These are phyloP conservation scores for Aspergillus pseudonomiae DNA, from an alignment of 2,329 filamentous ascomycete species.

Conservation along the genomic window DNA sequence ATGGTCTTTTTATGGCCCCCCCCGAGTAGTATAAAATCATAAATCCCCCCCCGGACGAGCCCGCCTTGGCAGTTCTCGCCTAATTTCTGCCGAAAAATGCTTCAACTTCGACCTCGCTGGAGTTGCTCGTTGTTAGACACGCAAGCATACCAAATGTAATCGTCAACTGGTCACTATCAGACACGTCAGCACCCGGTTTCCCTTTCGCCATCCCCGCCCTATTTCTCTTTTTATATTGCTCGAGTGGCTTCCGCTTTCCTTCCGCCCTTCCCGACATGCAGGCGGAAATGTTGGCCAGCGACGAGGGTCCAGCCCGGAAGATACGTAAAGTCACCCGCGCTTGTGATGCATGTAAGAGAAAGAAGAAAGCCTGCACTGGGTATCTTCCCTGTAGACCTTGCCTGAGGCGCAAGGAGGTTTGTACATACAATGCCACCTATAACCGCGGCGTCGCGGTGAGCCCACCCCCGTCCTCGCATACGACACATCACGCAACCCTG, in stretches of 20 bases:
- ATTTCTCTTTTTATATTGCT: not conserved
- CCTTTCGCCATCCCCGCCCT: not conserved
- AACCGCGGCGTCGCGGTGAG: slow-evolving; percentile 25
- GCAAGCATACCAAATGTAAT: not conserved
- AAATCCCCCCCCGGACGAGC: not conserved
- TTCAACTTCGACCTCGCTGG: not conserved
- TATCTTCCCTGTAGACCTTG: slow-evolving; percentile 27
- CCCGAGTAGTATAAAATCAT: too few relatives aligned
- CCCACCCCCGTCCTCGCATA: slow-evolving; percentile 19
- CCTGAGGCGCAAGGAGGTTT: slow-evolving; percentile 15
- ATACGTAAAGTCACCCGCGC: slow-evolving; percentile 29
- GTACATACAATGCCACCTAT: slow-evolving; percentile 27
- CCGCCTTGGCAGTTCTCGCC: not conserved
- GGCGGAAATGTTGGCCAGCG: slow-evolving; percentile 46
- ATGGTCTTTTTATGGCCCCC: not conserved
- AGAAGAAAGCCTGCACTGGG: slow-evolving; percentile 30
- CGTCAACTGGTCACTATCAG: not conserved
- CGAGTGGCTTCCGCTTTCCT: not conserved
- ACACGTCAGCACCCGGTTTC: not conserved
- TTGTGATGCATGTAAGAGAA: slow-evolving; percentile 28
- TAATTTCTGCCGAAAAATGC: not conserved
- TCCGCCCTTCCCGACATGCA: slow-evolving; percentile 32
- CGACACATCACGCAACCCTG: not conserved
- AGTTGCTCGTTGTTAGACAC: not conserved
- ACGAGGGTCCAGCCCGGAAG: slow-evolving; percentile 16